Evolutionary conservation across 176 grass and related monocot species (phyloP), one percentile per base, ranked within the genome.

Genomic region (Musa acuminata): DNA sequence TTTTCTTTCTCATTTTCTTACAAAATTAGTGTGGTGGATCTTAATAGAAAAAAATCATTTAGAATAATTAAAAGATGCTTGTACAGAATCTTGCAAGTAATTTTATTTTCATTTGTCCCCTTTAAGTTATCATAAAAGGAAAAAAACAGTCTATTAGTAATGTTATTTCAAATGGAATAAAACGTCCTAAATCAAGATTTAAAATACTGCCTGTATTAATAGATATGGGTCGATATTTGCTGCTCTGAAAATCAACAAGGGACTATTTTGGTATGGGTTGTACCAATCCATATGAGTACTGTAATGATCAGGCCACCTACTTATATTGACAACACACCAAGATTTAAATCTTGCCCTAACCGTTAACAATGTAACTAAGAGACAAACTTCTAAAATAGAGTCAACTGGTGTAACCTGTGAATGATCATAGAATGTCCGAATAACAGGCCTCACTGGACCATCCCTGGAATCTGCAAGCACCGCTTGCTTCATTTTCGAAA

Each of bases 351-450:
- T 60, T 16, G 6, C 8, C 22, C 17, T 10, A 35, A 74, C 6
- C 16, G 22, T 13, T 25, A 53, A 54, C 20, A 74, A 4, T 55
- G 23, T 27, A 74, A 29, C 6, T 17, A 25, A 54, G 55, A 9
- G 12, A 63, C 9, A 75, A 53, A 48, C 80, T 53, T 27, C 55
- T 53, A 52, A 17, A 67, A 68, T 4, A 68, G 29, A 11, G 27
- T 29, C 74, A 67, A 29, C 43, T 13, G 69, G 43, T 27, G 17
- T 73, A 78, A 98, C 95, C 86, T 98, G 90, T 52, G 75, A 71
- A 63, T 98, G 95, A 82, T 98, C 95, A 72, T 98, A 98, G 85
- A 98, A 93, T 74, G 87, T 98, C 69, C 90, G 80, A 64, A 93
- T 85, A 58, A 87, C 90, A 75, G 90, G 88, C 49, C 88, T 78